Evolutionary conservation across 2,329 filamentous ascomycete species (phyloP).

Genomic region (Colletotrichum liaoningense): DNA sequence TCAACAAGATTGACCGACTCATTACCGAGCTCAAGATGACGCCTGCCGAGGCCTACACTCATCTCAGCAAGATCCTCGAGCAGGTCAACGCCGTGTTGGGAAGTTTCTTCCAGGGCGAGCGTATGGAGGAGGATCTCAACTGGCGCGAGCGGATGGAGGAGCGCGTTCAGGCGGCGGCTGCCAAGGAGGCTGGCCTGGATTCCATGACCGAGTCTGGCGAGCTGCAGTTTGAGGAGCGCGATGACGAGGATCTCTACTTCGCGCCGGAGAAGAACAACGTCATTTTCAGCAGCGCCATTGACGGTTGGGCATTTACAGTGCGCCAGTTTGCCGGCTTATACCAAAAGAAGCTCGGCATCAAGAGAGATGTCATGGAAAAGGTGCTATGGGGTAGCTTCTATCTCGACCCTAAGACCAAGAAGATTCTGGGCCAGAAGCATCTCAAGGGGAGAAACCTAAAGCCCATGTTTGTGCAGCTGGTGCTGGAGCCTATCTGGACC

Average conservation of each 20-base stretch:
- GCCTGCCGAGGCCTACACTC: constrained; percentile 87
- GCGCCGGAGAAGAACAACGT: constrained; percentile 98
- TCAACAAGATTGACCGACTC: constrained; percentile 98
- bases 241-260: constrained; percentile 98
- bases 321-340: constrained; percentile 94
- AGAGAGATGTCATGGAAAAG: constrained; percentile 87
- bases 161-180: constrained; percentile 71
- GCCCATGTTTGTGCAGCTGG: constrained; percentile 97
- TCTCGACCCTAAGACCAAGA: constrained; percentile 95
- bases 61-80: constrained; percentile 89
- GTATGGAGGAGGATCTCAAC: constrained; percentile 97
- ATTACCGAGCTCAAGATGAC: constrained; percentile 96
- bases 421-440: constrained; percentile 90
- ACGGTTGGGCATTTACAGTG: constrained; percentile 99
- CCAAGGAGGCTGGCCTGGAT: constrained; percentile 42
- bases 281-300: constrained; percentile 96
- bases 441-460: constrained; percentile 92
- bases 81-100: constrained; percentile 98
- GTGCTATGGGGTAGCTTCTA: constrained; percentile 98
- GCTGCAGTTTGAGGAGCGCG: constrained; percentile 84
- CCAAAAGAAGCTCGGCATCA: constrained; percentile 97
- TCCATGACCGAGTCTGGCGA: constrained; percentile 67
- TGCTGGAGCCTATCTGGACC: constrained; percentile 95
- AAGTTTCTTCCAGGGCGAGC: constrained; percentile 96
- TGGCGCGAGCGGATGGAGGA: constrained; percentile 96